These are phyloP conservation scores for Psilocybe sp. DNA, from an alignment of 768 basidiomycete species.

Conservation along the genomic window DNA sequence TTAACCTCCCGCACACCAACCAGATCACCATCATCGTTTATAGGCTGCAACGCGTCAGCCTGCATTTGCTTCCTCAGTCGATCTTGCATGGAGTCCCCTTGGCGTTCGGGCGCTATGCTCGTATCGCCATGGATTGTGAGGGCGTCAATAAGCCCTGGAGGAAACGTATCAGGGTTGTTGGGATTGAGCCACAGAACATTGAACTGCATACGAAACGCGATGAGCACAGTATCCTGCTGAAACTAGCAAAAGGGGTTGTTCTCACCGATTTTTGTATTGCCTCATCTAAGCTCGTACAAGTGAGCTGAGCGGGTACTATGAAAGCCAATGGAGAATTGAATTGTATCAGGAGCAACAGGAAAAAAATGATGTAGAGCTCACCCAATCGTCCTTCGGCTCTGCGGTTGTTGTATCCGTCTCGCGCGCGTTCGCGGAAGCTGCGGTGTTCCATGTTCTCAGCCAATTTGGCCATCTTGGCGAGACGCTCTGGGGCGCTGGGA, in stretches of 20 bases:
- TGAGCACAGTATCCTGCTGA: neutral
- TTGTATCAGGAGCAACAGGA: neutral
- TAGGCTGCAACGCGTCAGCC: constrained; percentile 63
- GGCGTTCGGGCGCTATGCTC: constrained; percentile 19
- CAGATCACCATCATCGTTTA: constrained; percentile 37
- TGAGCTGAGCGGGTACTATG: constrained; percentile 62
- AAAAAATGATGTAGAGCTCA: constrained; percentile 18
- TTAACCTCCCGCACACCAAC: constrained; percentile 17
- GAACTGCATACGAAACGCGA: constrained; percentile 47
- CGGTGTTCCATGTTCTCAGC: constrained; percentile 54
- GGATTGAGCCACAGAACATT: constrained; percentile 82
- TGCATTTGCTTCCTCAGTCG: constrained; percentile 76
- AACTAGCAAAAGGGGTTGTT: constrained; percentile 9
- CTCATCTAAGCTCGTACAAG: constrained; percentile 75
- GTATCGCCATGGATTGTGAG: constrained; percentile 38
- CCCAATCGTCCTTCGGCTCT: constrained; percentile 69
- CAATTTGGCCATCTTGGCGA: constrained; percentile 78
- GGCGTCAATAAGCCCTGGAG: constrained; percentile 59
- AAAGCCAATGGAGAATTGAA: neutral
- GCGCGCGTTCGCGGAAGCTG: constrained; percentile 67
- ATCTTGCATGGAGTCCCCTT: constrained; percentile 35
- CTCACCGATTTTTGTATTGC: constrained; percentile 63
- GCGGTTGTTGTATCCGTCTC: constrained; percentile 73
- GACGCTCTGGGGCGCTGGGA: constrained; percentile 57
- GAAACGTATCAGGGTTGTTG: constrained; percentile 59